Base-by-base conservation (phyloP, 1,284 basidiomycete species). In the Flammula alnicola region DNA sequence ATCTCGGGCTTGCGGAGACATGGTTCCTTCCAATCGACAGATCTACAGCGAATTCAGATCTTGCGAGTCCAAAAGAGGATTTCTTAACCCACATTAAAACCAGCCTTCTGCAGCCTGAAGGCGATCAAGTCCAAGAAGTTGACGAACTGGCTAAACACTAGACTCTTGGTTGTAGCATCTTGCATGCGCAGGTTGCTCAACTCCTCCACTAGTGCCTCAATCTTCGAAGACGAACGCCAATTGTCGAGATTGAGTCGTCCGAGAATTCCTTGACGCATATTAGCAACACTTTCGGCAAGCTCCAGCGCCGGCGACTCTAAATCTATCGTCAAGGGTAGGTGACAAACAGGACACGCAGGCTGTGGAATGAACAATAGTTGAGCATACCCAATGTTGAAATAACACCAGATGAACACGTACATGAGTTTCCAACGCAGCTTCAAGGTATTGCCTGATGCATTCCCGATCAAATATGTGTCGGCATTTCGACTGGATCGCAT, bases 341-440 rank as follows among this genome's bases (percentile, higher is more conserved):
- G 94, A 68, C 97, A 99, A 33, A 98, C 92, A 1, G 97, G 97
- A 65, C 97, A 99, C 45, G 88, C 86, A 17, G 97, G 96, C 86
- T 93, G 57, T 10, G 25, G 19, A 25, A 49, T 33, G 16, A 8
- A 44, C 47, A n/a, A n/a, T n/a, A n/a, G 46, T 26, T 23, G 30
- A 27, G 11, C 11, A 38, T 23, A 27, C n/a, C n/a, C n/a, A n/a
- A n/a, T n/a, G n/a, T n/a, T n/a, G 47, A 12, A 14, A 44, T 36
- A 17, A 39, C 30, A 33, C 47, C 25, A 25, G 33, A 26, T 32
- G 16, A 23, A 16, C 5, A 71, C 83, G 44, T 56, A 91, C 93
- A 31, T 75, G 79, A 39, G 79, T 71, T 58, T 92, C 89, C n/a
- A 87, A 78, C 14, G 84, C 81, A 1, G 84, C 80, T 56, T 91